Evolutionary conservation across 2,329 filamentous ascomycete species (phyloP).

Genomic region (Bipolaris victoriae): DNA sequence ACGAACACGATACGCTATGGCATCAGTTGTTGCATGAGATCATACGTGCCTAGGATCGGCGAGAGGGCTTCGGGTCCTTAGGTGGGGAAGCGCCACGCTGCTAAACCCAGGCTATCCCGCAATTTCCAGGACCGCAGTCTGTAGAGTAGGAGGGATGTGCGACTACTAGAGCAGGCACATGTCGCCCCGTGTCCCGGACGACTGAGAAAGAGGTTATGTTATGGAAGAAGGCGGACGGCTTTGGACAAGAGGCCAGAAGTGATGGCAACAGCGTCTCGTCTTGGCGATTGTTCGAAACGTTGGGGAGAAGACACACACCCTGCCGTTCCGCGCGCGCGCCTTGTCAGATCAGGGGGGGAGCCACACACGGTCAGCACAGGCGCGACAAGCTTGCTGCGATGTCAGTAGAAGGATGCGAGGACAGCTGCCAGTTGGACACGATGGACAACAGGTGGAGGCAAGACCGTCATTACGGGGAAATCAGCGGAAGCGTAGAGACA

Average conservation of each 20-base stretch:
- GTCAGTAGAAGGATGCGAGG: constrained; percentile 25
- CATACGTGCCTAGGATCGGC: constrained; percentile 38
- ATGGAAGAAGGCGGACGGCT: constrained; percentile 26
- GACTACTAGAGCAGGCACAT: constrained; percentile 47
- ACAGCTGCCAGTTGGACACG: constrained; percentile 30
- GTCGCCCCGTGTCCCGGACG: constrained; percentile 44
- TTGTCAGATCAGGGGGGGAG: constrained; percentile 29
- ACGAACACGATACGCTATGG: constrained; percentile 44
- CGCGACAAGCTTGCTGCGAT: constrained; percentile 34
- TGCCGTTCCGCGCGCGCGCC: constrained; percentile 29
- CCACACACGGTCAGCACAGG: constrained; percentile 21
- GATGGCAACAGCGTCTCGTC: constrained; percentile 32
- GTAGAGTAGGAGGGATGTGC: constrained; percentile 36
- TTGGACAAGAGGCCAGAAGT: constrained; percentile 29
- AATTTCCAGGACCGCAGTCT: constrained; percentile 38
- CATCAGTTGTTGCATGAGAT: constrained; percentile 46
- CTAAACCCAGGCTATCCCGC: constrained; percentile 39
- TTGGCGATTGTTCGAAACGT: constrained; percentile 45
- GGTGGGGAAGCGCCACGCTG: constrained; percentile 49
- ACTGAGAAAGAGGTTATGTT: constrained; percentile 34
- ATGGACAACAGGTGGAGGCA: constrained; percentile 33
- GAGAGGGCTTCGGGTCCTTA: constrained; percentile 39
- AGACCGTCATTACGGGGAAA: constrained; percentile 44
- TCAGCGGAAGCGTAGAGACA: constrained; percentile 41
- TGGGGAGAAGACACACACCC: constrained; percentile 35